These are phyloP conservation scores for Thelonectria rubi DNA, from an alignment of 2,329 filamentous ascomycete genomes.

Conservation along the genomic window DNA sequence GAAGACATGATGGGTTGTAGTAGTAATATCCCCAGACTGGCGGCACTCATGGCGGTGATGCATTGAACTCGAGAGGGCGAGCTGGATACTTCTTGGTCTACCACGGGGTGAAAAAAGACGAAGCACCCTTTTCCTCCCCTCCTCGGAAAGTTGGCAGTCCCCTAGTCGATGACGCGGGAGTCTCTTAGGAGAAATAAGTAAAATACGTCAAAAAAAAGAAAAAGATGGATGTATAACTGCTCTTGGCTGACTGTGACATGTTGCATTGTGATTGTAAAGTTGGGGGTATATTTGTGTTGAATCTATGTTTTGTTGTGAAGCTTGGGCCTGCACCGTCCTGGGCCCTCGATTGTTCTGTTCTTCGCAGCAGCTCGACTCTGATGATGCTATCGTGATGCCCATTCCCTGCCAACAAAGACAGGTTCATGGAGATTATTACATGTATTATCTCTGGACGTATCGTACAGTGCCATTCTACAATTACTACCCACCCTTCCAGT, in stretches of 20 bases:
- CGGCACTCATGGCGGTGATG: slow-evolving; percentile 22
- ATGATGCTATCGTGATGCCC: background rate
- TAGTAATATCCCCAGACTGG: slow-evolving; percentile 33
- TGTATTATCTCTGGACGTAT: slow-evolving; percentile 12
- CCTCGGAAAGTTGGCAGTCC: slow-evolving; percentile 26
- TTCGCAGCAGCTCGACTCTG: background rate
- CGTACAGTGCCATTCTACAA: slow-evolving; percentile 29
- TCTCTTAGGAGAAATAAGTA: slow-evolving; percentile 36
- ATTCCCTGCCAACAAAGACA: background rate
- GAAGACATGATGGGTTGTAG: background rate
- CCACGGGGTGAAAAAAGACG: background rate
- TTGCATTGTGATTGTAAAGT: background rate
- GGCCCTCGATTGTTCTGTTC: too few species aligned
- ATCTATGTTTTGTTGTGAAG: background rate
- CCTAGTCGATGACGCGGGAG: slow-evolving; percentile 26
- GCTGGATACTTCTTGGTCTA: slow-evolving; percentile 8
- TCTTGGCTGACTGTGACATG: background rate
- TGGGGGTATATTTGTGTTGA: background rate
- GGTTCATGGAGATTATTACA: background rate
- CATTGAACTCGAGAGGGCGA: slow-evolving; percentile 27
- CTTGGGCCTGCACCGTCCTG: too few species aligned
- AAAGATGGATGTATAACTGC: slow-evolving; percentile 30
- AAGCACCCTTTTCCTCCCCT: background rate
- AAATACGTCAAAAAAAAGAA: slow-evolving; percentile 35
- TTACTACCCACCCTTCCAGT: slow-evolving; percentile 17